Evolutionary conservation across 768 basidiomycete genomes (phyloP), one percentile per base, ranked within the genome.

Genomic region (Porphyrellus cyaneotinctus): DNA sequence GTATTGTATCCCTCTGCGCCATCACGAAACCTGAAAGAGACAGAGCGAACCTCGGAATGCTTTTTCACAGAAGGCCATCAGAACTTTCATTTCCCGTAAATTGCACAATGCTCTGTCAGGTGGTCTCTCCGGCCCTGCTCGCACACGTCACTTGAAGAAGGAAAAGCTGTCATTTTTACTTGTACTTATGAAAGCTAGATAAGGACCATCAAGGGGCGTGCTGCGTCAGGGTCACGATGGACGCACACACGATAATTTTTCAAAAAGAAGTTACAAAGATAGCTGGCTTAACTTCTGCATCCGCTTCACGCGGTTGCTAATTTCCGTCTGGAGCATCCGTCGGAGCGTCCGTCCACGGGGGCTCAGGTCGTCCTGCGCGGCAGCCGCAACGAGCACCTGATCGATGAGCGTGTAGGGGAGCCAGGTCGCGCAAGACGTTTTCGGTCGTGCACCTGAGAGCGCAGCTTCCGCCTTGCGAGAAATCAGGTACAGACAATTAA

Each of bases 331-430:
- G 53, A 91, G 69, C 54, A 79, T 76, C 30, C 74, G 67, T 43
- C 83, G 73, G 28, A 76, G 70, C 8, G 43, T 53, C 42, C 64
- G 68, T 23, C 70, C 70, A 38, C 74, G 75, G 13, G 76, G 52
- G 20, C 81, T 78, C 46, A 81, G 64, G 33, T 76, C 75, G 32
- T 76, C 74, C 60, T 80, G 77, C 9, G 77, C 70, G 53, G 78
- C 77, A 11, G 85, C 81, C 14, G 84, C 83, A 22, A 76, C 75
- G 26, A 93, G 75, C 32, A 93, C 85, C 68, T 91, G 86, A 68
- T 94, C 91, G 57, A 94, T 80, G 49, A 93, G 76, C 44, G 83
- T 81, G 63, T 93, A 93, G 14, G 91, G 91, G 35, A 92, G 73
- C 86, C 89, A 92, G 5, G 87, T 87, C 48, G 78, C 65, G 31